phyloP scores from a whole-genome alignment of 345 rosid genomes.

The Gossypium herbaceum region DNA sequence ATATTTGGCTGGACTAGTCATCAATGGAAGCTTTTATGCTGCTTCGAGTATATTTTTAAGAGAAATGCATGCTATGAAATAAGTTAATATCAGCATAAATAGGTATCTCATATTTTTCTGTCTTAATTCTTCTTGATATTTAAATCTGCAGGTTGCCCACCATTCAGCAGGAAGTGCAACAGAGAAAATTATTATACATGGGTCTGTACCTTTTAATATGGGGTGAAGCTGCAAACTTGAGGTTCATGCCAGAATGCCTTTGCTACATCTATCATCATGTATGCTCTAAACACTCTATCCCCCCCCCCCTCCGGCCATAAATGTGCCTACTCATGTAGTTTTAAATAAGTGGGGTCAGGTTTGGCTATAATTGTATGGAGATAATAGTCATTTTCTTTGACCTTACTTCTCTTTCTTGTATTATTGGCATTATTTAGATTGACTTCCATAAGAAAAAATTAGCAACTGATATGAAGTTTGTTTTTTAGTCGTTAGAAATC shows the following conservation, averaged over 20 bases:
- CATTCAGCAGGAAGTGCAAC: slow-evolving; percentile 99
- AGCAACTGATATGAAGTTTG: background rate
- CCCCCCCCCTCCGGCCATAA: background rate
- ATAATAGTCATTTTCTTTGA: background rate
- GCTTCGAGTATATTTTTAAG: too few relatives aligned
- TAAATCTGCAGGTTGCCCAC: slow-evolving; percentile 78
- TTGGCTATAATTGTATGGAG: background rate
- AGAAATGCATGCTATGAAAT: background rate
- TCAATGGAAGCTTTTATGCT: too few relatives aligned
- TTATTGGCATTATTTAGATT: slow-evolving; percentile 1
- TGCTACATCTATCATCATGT: slow-evolving; percentile 99
- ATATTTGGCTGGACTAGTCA: too few relatives aligned
- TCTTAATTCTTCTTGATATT: slow-evolving; percentile 16
- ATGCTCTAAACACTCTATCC: slow-evolving; percentile 28
- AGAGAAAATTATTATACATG: slow-evolving; percentile 94
- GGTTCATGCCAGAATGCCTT: slow-evolving; percentile 99
- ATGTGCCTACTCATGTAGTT: slow-evolving; percentile 13
- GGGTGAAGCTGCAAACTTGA: slow-evolving; percentile 99
- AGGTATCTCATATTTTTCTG: background rate
- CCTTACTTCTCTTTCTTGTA: background rate
- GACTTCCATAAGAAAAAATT: background rate
- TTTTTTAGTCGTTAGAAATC: background rate
- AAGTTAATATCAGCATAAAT: background rate
- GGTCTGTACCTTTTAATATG: slow-evolving; percentile 93
- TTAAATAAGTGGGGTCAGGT: background rate